Evolutionary conservation across 2,329 filamentous ascomycete genomes (phyloP).

Genomic region (Fusarium circinatum): DNA sequence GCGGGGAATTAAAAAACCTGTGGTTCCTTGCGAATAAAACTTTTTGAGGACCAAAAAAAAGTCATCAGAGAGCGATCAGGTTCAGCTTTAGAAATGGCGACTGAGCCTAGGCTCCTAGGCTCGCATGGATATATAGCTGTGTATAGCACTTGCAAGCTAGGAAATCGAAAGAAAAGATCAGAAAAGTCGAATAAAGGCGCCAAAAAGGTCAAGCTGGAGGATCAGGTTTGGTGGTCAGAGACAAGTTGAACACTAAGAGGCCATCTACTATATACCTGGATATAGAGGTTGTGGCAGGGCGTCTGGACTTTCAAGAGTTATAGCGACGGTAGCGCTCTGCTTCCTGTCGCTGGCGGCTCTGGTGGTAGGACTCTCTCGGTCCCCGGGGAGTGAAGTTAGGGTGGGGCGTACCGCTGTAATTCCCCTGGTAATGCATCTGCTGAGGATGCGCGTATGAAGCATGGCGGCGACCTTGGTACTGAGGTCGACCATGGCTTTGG

Average conservation of each 20-base stretch:
- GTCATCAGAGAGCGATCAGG: neutral
- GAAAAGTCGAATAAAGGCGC: neutral
- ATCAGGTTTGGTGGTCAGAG: neutral
- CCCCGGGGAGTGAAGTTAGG: neutral
- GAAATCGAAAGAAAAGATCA: neutral
- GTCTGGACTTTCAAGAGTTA: neutral
- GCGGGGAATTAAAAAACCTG: neutral
- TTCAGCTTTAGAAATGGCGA: neutral
- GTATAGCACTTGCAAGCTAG: neutral
- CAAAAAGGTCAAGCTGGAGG: neutral
- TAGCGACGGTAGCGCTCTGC: slow-evolving; percentile 11
- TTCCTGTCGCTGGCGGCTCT: slow-evolving; percentile 5
- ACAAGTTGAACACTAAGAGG: neutral
- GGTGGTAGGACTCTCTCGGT: neutral
- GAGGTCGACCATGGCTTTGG: neutral
- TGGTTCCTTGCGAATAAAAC: neutral
- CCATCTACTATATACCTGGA: neutral
- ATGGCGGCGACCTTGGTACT: neutral
- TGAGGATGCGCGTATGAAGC: slow-evolving; percentile 6
- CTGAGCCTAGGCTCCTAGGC: slow-evolving; percentile 13
- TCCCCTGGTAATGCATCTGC: neutral
- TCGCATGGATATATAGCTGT: neutral
- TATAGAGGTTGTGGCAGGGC: neutral
- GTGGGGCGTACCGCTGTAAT: neutral
- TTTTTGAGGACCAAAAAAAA: neutral